Base-by-base conservation (phyloP, 2,329 filamentous ascomycete species). In the Massarina eburnea region DNA sequence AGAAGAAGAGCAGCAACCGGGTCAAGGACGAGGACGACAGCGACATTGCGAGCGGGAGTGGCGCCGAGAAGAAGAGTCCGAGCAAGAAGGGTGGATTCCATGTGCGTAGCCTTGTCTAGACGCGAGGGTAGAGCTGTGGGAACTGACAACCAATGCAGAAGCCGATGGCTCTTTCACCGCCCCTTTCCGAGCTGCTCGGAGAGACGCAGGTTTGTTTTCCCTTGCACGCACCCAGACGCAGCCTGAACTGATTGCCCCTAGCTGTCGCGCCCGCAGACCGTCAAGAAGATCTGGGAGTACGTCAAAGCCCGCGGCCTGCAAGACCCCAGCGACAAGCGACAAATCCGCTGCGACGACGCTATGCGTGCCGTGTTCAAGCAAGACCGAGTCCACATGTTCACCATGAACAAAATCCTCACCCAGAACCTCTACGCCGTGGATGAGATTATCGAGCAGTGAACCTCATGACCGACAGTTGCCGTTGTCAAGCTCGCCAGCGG, bases 351-450 rank as follows among this genome's bases (percentile, higher is more conserved):
- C 73, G 94, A 99, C 71, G 89, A 95, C 19, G 84, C 83, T 58
- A 87, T 99, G 86, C 85, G 89, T 49, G 87, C 88, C 6, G 88
- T 99, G 7, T 99, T 99, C 76, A 95, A 95, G 71, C 82, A 88
- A 63, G 83, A 91, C 62, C 88, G 82, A 62, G 88, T 99, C 39
- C 90, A 97, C 72, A 99, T 99, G 94, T 99, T 99, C 72, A 91
- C 90, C 58, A 97, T 99, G 92, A 97, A 96, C 77, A 96, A 96
- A 77, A 82, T 96, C 14, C 83, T 97, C 9, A 90, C 89, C 52
- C 85, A 87, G 67, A 92, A 97, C 64, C 78, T 97, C 30, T 96
- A 95, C 66, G 88, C 87, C 2, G 80, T 89, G 38, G 90, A 92
- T 42, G 90, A 94, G 43, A 30, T 41, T 20, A 24, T 41, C n/a